A percentile compares a stretch with the other conserved stretches of the same genome.
Conservation (phyloP, 2,329 filamentous ascomycete genomes). For the Chaetomiaceae sp. region DNA sequence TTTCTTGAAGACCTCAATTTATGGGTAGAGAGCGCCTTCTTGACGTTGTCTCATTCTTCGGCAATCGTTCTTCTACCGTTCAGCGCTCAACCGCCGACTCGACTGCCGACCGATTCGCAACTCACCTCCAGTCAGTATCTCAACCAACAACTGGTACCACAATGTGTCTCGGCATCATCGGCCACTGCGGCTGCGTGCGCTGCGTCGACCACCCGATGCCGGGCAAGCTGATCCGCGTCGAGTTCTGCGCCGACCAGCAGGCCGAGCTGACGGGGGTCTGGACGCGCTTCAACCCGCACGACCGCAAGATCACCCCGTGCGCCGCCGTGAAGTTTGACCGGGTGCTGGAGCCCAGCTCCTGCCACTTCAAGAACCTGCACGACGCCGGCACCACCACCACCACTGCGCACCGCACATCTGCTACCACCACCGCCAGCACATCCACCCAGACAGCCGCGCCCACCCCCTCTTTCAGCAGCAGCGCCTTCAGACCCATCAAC, state of each 20-base stretch:
- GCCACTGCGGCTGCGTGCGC: background rate
- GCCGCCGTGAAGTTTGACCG: background rate
- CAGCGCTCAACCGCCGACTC: background rate
- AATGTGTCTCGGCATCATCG: slow-evolving; percentile 5
- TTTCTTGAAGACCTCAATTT: no score
- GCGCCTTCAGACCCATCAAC: background rate
- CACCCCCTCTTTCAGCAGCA: background rate
- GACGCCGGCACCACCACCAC: no score
- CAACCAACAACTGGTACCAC: background rate
- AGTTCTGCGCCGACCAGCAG: background rate
- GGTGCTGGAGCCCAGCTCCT: background rate
- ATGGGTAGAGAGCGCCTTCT: no score
- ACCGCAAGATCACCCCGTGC: background rate
- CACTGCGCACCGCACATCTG: background rate
- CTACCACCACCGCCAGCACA: background rate
- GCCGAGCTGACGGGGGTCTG: background rate
- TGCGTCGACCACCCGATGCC: background rate
- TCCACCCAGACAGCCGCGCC: background rate
- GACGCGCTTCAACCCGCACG: background rate
- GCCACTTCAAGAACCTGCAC: background rate
- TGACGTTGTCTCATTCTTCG: no score
- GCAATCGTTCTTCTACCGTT: background rate
- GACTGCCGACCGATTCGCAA: no score
- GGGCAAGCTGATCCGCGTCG: background rate
- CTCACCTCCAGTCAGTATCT: no score